These are phyloP conservation scores for Didymella pinodella DNA, from an alignment of 2,329 filamentous ascomycete genomes.

Conservation along the genomic window DNA sequence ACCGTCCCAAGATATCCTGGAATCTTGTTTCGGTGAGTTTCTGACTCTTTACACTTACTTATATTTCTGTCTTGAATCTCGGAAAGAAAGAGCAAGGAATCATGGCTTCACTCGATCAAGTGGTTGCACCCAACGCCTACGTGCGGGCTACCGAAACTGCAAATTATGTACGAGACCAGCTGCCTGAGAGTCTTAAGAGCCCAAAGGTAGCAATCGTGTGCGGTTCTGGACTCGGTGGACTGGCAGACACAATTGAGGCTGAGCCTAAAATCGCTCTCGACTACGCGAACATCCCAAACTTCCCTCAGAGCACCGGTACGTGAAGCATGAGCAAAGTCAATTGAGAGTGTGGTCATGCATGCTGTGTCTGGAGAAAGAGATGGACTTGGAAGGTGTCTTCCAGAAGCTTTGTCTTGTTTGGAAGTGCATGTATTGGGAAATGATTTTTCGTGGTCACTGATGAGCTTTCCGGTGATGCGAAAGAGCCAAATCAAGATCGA, in stretches of 20 bases:
- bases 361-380: neutral
- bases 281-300: conserved; percentile 68
- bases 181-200: conserved; percentile 60
- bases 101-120: conserved; percentile 21
- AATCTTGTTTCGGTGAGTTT: neutral
- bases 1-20: conserved; percentile 3
- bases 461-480: neutral
- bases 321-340: neutral
- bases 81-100: conserved; percentile 11
- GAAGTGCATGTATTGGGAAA: neutral
- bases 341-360: neutral
- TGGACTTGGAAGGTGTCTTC: neutral
- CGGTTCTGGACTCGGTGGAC: conserved; percentile 69
- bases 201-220: conserved; percentile 70
- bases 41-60: conserved; percentile 1
- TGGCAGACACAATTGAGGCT: conserved; percentile 64
- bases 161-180: conserved; percentile 56
- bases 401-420: neutral
- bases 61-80: neutral
- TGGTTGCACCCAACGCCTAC: conserved; percentile 49
- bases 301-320: conserved; percentile 66
- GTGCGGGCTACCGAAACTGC: conserved; percentile 59
- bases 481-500: neutral
- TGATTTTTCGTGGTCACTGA: neutral
- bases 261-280: conserved; percentile 61